Evolutionary conservation across 2,329 filamentous ascomycete species (phyloP).

Genomic region (Piedraia hortae): DNA sequence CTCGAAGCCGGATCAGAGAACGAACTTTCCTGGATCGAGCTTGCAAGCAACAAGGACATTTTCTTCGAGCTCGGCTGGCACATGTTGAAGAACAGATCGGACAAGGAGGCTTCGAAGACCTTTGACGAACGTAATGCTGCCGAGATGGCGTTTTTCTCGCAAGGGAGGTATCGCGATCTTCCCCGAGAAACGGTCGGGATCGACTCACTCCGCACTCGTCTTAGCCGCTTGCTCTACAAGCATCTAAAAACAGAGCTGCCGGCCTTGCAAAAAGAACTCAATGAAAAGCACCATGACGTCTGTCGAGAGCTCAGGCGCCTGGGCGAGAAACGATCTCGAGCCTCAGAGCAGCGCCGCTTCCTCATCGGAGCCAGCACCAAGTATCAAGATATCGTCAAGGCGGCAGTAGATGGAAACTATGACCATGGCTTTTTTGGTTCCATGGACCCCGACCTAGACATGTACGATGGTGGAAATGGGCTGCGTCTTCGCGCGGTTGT

Average conservation of each 20-base stretch:
- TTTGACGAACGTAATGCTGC: constrained; percentile 16
- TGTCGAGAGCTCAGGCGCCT: constrained; percentile 17
- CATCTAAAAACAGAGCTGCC: constrained; percentile 15
- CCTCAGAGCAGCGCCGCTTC: constrained; percentile 21
- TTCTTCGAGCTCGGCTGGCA: constrained; percentile 24
- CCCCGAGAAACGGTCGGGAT: constrained; percentile 19
- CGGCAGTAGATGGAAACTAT: constrained; percentile 26
- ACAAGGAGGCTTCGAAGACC: constrained; percentile 12
- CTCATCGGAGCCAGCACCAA: constrained; percentile 20
- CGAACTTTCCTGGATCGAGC: constrained; percentile 16
- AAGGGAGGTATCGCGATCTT: constrained; percentile 9
- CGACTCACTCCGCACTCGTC: constrained; percentile 17
- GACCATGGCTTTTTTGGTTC: constrained; percentile 23
- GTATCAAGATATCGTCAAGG: constrained; percentile 19
- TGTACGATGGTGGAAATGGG: constrained; percentile 10
- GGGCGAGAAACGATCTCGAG: constrained; percentile 21
- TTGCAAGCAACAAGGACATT: constrained; percentile 16
- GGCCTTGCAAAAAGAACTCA: constrained; percentile 11
- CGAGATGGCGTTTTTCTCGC: constrained; percentile 14
- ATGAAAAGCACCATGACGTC: constrained; percentile 7
- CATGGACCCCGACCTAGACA: constrained; percentile 2
- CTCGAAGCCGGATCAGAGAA: constrained; percentile 14
- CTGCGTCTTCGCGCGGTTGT: constrained; percentile 25
- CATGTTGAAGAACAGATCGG: constrained; percentile 22
- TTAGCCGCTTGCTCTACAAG: constrained; percentile 23